Conservation (phyloP, 2,329 filamentous ascomycete species). For the Aspergillus costaricaensis region DNA sequence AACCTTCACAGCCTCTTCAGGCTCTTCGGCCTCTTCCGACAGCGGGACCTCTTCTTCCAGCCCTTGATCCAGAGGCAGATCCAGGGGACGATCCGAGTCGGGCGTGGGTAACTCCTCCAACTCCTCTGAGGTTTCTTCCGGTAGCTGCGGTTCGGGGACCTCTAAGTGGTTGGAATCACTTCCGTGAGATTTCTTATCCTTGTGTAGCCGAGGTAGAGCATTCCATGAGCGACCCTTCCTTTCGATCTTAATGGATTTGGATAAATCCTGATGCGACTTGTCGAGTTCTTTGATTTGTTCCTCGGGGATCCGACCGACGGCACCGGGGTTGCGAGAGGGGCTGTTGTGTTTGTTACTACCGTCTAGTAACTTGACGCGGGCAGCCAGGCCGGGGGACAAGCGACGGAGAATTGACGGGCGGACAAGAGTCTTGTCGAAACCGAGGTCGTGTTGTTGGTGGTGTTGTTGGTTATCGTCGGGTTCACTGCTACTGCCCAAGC, state of each 20-base stretch:
- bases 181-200: conserved; percentile 17
- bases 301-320: conserved; percentile 44
- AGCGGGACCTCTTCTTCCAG: background rate
- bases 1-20: background rate
- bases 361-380: conserved; percentile 46
- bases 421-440: conserved; percentile 31
- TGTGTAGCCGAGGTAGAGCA: conserved; percentile 23
- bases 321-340: conserved; percentile 26
- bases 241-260: conserved; percentile 42
- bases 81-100: background rate
- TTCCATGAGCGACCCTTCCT: conserved; percentile 42
- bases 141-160: conserved; percentile 18
- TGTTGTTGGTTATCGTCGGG: conserved; percentile 30
- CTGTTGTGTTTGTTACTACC: conserved; percentile 33
- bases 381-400: conserved; percentile 45
- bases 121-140: conserved; percentile 4
- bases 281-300: conserved; percentile 46
- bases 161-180: conserved; percentile 26
- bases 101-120: background rate
- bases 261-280: conserved; percentile 40
- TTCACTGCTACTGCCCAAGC: conserved; percentile 37
- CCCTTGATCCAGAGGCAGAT: background rate
- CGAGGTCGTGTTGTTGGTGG: conserved; percentile 22
- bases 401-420: conserved; percentile 44
- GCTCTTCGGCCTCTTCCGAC: background rate